Conservation (phyloP, 1,139 yeast genomes). For the Nematodospora anomalae region DNA sequence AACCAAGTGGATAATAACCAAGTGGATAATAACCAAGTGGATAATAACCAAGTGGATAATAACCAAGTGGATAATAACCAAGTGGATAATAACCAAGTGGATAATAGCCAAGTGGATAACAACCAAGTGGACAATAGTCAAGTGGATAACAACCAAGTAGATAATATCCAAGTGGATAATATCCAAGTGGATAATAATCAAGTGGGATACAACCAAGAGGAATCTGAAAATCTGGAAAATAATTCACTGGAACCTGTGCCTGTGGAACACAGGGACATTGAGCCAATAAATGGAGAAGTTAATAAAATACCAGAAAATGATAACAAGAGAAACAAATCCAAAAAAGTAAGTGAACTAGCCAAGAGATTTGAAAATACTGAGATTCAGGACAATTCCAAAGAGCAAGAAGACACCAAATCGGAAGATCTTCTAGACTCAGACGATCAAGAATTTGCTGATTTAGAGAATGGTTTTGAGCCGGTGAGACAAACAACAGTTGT, state of each 20-base stretch:
- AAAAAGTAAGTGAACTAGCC: background rate
- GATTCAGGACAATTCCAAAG: background rate
- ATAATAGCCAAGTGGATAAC: no score
- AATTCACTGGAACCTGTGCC: no score
- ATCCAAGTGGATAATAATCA: no score
- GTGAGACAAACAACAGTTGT: background rate
- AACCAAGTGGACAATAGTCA: no score
- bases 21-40: background rate
- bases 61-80: no score
- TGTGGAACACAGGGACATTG: no score
- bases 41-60: no score
- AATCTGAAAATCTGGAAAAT: no score
- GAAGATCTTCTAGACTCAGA: conserved; percentile 11
- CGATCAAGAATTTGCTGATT: conserved; percentile 18
- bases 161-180: no score
- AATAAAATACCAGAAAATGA: background rate
- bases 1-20: background rate
- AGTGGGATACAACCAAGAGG: no score
- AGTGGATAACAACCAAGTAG: no score
- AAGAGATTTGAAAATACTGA: background rate
- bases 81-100: no score
- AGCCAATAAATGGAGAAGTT: background rate
- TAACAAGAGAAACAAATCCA: background rate
- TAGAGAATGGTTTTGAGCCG: conserved; percentile 7
- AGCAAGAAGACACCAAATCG: conserved; percentile 1